A percentile compares a stretch with the other conserved stretches of the same genome.
phyloP scores from a whole-genome alignment of 2,329 filamentous ascomycete genomes.

The Aspergillus sp. region DNA sequence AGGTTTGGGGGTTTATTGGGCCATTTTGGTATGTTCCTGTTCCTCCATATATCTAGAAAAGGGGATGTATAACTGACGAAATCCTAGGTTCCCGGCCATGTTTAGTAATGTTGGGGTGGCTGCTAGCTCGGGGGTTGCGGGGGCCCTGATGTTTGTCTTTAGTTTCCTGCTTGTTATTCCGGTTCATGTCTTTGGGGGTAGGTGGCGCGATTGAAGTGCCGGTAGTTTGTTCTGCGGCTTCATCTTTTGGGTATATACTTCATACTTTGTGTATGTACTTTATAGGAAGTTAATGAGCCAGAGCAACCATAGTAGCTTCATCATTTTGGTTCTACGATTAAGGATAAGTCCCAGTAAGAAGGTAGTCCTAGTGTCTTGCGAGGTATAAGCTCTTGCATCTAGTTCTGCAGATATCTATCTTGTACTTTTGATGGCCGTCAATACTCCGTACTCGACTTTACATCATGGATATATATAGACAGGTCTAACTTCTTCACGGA shows the following conservation, averaged over 20 bases:
- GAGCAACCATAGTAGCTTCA: no score
- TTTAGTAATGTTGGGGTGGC: constrained; percentile 42
- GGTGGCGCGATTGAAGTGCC: constrained; percentile 14
- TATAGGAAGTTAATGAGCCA: no score
- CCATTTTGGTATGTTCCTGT: constrained; percentile 42
- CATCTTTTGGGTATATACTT: neutral
- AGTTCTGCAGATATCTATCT: no score
- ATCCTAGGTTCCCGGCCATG: constrained; percentile 39
- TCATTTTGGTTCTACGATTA: no score
- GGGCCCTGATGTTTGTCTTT: constrained; percentile 32
- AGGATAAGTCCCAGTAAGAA: no score
- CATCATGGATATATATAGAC: no score
- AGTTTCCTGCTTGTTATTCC: constrained; percentile 22
- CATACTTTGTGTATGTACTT: neutral
- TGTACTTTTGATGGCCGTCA: no score
- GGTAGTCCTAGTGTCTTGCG: no score
- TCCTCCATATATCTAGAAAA: neutral
- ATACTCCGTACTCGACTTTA: no score
- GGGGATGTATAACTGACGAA: neutral
- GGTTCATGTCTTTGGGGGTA: constrained; percentile 20
- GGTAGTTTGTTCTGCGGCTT: neutral
- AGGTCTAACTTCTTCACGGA: no score
- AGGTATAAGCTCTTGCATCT: no score
- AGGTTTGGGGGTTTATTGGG: constrained; percentile 44
- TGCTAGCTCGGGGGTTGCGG: constrained; percentile 34